phyloP scores from a whole-genome alignment of 2,329 filamentous ascomycete species.

The Raffaelea deltoideospora region DNA sequence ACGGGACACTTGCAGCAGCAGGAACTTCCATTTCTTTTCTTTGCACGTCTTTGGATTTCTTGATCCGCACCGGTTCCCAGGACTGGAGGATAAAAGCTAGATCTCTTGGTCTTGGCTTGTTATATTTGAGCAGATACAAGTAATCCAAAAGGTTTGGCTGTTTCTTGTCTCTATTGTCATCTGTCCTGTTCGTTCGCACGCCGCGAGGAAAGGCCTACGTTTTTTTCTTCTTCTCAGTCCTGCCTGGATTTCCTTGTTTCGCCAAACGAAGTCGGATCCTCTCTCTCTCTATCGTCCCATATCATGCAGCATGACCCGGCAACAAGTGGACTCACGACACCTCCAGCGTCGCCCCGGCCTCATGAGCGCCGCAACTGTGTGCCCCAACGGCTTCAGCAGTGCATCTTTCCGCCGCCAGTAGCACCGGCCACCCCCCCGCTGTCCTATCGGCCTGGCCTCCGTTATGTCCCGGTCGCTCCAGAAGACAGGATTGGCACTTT shows the following conservation, averaged over 20 bases:
- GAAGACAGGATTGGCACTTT: slow-evolving; percentile 78
- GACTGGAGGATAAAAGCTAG: no score
- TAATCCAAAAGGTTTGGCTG: no score
- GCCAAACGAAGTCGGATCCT: slow-evolving; percentile 3
- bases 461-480: slow-evolving; percentile 45
- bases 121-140: no score
- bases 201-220: no score
- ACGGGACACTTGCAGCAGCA: no score
- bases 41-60: no score
- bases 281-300: no score
- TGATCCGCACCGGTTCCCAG: no score
- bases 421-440: slow-evolving; percentile 23
- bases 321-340: slow-evolving; percentile 38
- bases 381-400: slow-evolving; percentile 24
- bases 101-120: no score
- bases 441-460: slow-evolving; percentile 15
- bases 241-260: slow-evolving; percentile 3
- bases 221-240: background rate
- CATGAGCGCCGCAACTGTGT: slow-evolving; percentile 31
- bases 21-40: no score
- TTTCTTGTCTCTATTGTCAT: no score
- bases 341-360: slow-evolving; percentile 39
- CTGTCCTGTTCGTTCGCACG: no score
- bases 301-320: slow-evolving; percentile 45
- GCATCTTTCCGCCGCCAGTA: slow-evolving; percentile 22